Evolutionary conservation across 176 grass and related monocot species (phyloP).

Genomic region (Aegilops sharonensis): DNA sequence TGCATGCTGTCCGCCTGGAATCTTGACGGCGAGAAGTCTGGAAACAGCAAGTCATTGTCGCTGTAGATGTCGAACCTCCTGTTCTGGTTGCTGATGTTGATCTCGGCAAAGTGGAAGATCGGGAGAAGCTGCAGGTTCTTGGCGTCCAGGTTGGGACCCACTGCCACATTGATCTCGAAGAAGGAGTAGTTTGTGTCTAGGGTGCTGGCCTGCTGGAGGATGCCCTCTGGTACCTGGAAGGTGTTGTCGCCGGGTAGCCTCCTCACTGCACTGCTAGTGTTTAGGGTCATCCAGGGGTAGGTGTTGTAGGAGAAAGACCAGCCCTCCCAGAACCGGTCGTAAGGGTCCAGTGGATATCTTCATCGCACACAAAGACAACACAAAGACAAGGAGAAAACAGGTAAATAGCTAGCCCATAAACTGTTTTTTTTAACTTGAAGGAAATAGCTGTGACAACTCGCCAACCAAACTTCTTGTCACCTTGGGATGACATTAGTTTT

Average conservation of each 20-base stretch:
- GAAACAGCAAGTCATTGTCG: fast-evolving
- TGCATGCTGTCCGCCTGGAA: neutral
- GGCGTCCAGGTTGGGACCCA: fast-evolving
- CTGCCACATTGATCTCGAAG: neutral
- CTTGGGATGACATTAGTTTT: neutral
- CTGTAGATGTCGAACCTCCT: neutral
- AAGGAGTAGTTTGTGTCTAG: neutral
- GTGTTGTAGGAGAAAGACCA: neutral
- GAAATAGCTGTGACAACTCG: too few species aligned
- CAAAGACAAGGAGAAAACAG: neutral
- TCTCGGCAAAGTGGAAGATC: conserved; percentile 24
- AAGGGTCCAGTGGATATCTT: neutral
- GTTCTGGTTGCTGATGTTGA: neutral
- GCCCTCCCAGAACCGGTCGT: conserved; percentile 14
- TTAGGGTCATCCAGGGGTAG: neutral
- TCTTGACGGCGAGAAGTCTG: neutral
- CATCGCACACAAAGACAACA: neutral
- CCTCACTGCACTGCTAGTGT: neutral
- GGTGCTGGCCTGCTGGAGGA: neutral
- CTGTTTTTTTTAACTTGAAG: too few species aligned
- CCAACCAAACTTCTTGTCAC: too few species aligned
- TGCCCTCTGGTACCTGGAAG: neutral
- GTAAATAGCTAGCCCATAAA: too few species aligned
- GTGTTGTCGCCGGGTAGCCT: neutral
- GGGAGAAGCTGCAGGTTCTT: neutral